Conservation (phyloP, 192 early-diverging fungal genomes). For the Podila verticillata region DNA sequence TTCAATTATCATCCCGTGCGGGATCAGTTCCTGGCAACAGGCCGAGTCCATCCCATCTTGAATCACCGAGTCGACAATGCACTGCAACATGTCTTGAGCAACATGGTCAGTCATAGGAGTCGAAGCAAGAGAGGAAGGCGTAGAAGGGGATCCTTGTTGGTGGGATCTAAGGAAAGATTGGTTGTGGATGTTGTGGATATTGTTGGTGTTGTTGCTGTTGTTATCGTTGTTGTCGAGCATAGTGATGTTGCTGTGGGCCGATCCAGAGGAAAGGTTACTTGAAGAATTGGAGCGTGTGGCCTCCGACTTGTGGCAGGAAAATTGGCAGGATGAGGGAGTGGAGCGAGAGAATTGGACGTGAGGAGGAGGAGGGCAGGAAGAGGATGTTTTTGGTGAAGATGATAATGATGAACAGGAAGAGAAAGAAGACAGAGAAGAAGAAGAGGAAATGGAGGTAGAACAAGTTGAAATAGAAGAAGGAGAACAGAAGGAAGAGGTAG, state of each 20-base stretch:
- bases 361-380: neutral
- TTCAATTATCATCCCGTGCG: neutral
- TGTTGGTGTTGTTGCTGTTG: neutral
- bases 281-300: neutral
- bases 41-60: neutral
- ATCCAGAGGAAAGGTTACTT: neutral
- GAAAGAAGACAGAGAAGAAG: neutral
- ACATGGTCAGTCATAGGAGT: neutral
- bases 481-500: neutral
- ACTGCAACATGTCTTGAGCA: neutral
- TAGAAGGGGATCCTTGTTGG: neutral
- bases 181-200: neutral
- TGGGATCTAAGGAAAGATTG: too few relatives aligned
- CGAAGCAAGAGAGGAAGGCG: neutral
- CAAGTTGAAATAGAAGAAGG: neutral
- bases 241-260: neutral
- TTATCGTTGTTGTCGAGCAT: neutral
- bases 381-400: neutral
- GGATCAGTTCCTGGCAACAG: constrained; percentile 3
- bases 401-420: neutral
- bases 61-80: constrained; percentile 6
- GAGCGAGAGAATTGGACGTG: neutral
- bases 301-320: neutral
- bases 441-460: neutral
- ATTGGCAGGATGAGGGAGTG: neutral